Evolutionary conservation across 2,329 filamentous ascomycete genomes (phyloP), one percentile per base, ranked within the genome.

Genomic region (Talaromyces piceae): DNA sequence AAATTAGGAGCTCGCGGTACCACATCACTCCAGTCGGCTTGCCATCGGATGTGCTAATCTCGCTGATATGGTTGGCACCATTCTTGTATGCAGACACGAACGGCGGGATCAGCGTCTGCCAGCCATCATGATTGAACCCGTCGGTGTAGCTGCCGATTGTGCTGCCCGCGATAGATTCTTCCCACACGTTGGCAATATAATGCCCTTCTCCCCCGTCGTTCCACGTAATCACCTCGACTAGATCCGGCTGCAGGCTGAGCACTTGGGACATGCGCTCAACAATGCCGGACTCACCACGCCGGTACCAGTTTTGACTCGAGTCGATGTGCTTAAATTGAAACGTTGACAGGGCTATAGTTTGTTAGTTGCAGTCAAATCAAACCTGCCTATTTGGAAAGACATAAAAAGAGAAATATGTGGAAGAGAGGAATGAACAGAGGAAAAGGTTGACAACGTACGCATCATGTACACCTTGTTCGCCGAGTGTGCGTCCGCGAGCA

Each of bases 121-220:
- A 72, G 0, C 61, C 68, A 1, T 52, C 65, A 50, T 72, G 69
- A 45, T 66, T 58, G 39, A 65, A 68, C 1, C 56, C 60, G 9
- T 63, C 57, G 9, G 61, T 61, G 26, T 69, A 67, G 1, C 49
- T 55, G 2, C 56, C 55, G 16, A 67, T 66, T 1, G 55, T 46
- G 8, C 54, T 57, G 31, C 25, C 20, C 7, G 54, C 53, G 43
- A 68, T 61, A 1, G 63, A 58, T 30, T 71, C 68, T 1, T 54
- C 52, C 67, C 68, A 72, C 8, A 65, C 50, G n/a, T 68, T 67
- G 1, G 68, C 70, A 53, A 73, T 66, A 48, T 73, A 72, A 53
- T 71, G 69, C 9, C 58, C 58, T 48, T 72, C 69, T 2, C 67
- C 67, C 0, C 61, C 67, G 46, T 73, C 70, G 45, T 73, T 72